These are phyloP conservation scores for Oemleria cerasiformis DNA, from an alignment of 306 rosid genomes.

Conservation along the genomic window DNA sequence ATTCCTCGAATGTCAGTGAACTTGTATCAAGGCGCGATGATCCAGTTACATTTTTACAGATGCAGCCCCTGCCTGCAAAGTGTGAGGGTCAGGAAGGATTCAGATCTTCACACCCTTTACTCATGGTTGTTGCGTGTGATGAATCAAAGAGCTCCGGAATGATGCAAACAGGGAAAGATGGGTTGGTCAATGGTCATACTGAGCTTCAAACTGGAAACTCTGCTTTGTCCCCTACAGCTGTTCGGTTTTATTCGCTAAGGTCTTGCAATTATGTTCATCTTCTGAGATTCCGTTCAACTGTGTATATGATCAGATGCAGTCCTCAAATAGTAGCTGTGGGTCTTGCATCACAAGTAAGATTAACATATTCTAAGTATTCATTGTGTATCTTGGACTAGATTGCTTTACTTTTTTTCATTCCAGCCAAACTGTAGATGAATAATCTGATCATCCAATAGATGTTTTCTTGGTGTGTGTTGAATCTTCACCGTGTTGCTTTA, in stretches of 20 bases:
- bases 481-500: slow-evolving; percentile 24
- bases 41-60: slow-evolving; percentile 93
- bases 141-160: slow-evolving; percentile 67
- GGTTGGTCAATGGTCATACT: slow-evolving; percentile 44
- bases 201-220: slow-evolving; percentile 59
- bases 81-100: slow-evolving; percentile 65
- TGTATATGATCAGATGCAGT: slow-evolving; percentile 96
- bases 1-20: slow-evolving; percentile 71
- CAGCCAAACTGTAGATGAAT: slow-evolving; percentile 5
- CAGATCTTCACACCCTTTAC: slow-evolving; percentile 80
- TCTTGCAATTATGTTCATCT: slow-evolving; percentile 87
- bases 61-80: slow-evolving; percentile 74
- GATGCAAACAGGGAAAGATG: slow-evolving; percentile 56
- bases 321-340: slow-evolving; percentile 85
- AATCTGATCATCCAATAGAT: slow-evolving; percentile 13
- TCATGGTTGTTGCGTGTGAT: slow-evolving; percentile 90
- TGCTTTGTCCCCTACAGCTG: slow-evolving; percentile 68
- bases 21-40: slow-evolving; percentile 83
- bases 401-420: background rate
- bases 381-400: background rate
- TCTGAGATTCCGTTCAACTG: slow-evolving; percentile 88
- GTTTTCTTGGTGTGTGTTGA: background rate
- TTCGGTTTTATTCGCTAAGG: slow-evolving; percentile 88
- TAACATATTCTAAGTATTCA: slow-evolving; percentile 8
- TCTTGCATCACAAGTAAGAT: slow-evolving; percentile 92